phyloP scores from a whole-genome alignment of 1,284 basidiomycete species.

The Vanrija humicola region DNA sequence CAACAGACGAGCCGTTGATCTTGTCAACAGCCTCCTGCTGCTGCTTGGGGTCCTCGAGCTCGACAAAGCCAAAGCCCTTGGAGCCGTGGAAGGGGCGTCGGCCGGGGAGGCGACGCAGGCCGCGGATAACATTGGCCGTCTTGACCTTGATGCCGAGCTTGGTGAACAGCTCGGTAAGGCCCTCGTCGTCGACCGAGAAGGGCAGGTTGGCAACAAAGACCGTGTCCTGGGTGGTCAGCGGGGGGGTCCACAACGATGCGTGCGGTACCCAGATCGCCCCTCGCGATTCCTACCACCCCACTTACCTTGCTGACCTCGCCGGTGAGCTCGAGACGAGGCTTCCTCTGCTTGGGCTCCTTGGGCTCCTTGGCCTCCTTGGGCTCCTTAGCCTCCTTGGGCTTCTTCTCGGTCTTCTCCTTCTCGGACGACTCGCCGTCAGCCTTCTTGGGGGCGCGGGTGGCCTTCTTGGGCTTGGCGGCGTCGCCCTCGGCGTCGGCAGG shows the following conservation, averaged over 20 bases:
- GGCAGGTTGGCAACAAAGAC: constrained; percentile 94
- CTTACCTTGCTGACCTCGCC: constrained; percentile 58
- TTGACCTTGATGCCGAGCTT: constrained; percentile 72
- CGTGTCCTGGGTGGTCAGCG: constrained; percentile 62
- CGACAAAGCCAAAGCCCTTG: constrained; percentile 93
- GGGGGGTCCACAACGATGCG: neutral
- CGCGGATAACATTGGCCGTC: constrained; percentile 72
- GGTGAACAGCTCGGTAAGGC: constrained; percentile 70
- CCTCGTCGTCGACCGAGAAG: constrained; percentile 79
- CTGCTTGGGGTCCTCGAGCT: constrained; percentile 74
- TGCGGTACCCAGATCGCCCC: neutral
- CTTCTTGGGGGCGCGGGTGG: constrained; percentile 30
- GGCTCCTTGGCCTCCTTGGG: constrained; percentile 41
- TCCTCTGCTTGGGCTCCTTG: constrained; percentile 34
- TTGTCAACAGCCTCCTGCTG: constrained; percentile 77
- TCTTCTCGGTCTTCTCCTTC: constrained; percentile 21
- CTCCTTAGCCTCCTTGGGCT: constrained; percentile 40
- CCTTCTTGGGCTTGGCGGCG: constrained; percentile 20
- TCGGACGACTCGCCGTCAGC: constrained; percentile 34
- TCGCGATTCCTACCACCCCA: neutral
- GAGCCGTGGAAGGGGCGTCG: constrained; percentile 54
- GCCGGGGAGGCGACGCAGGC: constrained; percentile 60
- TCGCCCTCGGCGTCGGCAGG: constrained; percentile 23
- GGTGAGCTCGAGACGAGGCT: constrained; percentile 51
- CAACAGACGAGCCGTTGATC: constrained; percentile 75